Conservation (phyloP, 176 grass and related monocot genomes). For the Melocanna baccifera region DNA sequence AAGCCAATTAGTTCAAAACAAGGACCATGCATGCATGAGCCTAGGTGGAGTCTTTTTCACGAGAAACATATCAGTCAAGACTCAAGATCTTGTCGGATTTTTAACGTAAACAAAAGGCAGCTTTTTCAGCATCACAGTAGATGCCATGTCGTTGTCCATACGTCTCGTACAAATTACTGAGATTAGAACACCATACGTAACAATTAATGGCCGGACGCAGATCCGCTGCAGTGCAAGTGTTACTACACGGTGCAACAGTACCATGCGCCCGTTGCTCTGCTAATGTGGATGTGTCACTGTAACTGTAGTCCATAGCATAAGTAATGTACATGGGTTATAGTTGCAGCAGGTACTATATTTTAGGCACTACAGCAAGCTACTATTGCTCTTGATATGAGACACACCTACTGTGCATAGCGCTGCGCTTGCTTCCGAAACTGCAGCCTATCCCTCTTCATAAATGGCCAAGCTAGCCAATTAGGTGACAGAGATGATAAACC, state of each 20-base stretch:
- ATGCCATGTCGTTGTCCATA: not conserved
- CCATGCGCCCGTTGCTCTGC: not conserved
- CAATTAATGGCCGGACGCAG: not conserved
- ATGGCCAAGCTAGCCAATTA: not conserved
- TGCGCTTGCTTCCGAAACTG: not conserved
- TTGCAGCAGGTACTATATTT: too few relatives aligned
- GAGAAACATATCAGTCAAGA: not conserved
- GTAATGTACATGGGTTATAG: too few relatives aligned
- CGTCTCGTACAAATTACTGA: not conserved
- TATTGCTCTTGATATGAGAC: too few relatives aligned
- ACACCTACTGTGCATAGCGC: not conserved
- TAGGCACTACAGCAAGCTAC: too few relatives aligned
- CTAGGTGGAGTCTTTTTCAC: not conserved
- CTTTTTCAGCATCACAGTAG: not conserved
- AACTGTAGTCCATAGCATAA: too few relatives aligned
- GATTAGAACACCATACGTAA: not conserved
- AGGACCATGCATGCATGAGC: not conserved
- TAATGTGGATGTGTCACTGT: not conserved
- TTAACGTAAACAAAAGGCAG: not conserved
- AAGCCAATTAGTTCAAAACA: not conserved
- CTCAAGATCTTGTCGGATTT: conserved; percentile 18
- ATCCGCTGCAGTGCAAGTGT: not conserved
- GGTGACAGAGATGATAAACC: not conserved
- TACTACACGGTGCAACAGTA: not conserved
- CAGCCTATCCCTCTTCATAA: not conserved